Conservation (phyloP, 1,284 basidiomycete genomes). For the Trichosporon asahii region DNA sequence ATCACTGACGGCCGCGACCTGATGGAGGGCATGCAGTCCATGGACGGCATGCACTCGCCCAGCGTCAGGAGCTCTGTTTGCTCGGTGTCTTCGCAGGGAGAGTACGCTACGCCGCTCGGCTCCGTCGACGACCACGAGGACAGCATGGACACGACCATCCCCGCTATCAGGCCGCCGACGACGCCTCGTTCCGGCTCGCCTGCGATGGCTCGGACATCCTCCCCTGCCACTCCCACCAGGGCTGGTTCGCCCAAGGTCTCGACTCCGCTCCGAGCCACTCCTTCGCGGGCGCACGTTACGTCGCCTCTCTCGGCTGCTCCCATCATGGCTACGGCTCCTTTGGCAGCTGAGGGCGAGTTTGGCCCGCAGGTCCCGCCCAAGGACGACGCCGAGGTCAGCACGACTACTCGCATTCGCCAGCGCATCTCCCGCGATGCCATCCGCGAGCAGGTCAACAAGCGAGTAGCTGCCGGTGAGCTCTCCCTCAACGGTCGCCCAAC, state of each 20-base stretch:
- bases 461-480: conserved; percentile 38
- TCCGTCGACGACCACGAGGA: conserved; percentile 7
- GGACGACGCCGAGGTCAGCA: conserved; percentile 17
- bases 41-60: background rate
- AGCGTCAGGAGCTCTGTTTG: background rate
- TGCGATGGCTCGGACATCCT: background rate
- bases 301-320: background rate
- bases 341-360: conserved; percentile 13
- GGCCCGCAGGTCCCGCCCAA: conserved; percentile 9
- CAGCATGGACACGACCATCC: conserved; percentile 3
- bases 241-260: conserved; percentile 18
- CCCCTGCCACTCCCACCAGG: conserved; percentile 11
- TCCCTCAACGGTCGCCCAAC: conserved; percentile 1
- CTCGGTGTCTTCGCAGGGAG: background rate
- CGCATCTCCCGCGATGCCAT: conserved; percentile 51
- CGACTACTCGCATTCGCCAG: conserved; percentile 44
- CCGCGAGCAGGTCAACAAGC: conserved; percentile 45
- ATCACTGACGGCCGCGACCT: background rate
- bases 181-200: conserved; percentile 4
- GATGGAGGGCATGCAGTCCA: background rate
- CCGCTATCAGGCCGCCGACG: conserved; percentile 6
- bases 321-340: background rate
- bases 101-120: conserved; percentile 7
- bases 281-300: background rate
- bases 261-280: conserved; percentile 14